These are phyloP conservation scores for Candida sojae DNA, from an alignment of 1,139 yeast genomes.

Conservation along the genomic window DNA sequence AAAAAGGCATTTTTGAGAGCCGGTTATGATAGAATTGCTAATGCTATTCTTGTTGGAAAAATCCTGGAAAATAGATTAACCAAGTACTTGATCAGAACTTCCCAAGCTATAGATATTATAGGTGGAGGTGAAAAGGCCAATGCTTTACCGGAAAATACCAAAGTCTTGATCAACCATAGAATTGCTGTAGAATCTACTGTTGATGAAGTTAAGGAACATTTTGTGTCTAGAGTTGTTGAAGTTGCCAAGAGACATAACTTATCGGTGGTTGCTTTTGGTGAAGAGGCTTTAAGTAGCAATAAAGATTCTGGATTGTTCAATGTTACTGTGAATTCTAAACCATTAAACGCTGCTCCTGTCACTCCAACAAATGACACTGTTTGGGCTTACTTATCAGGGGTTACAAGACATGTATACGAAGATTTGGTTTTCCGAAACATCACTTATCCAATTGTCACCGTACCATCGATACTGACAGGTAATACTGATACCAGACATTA, in stretches of 20 bases:
- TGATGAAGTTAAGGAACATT: constrained; percentile 24
- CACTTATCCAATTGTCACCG: constrained; percentile 47
- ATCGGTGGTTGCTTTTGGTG: constrained; percentile 24
- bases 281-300: constrained; percentile 19
- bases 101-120: constrained; percentile 40
- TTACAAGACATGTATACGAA: constrained; percentile 46
- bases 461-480: constrained; percentile 74
- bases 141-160: constrained; percentile 42
- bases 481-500: constrained; percentile 84
- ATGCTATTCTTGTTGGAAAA: constrained; percentile 24
- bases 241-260: constrained; percentile 33
- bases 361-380: constrained; percentile 40
- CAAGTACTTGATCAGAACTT: constrained; percentile 34
- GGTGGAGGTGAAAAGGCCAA: constrained; percentile 42
- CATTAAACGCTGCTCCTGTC: constrained; percentile 37
- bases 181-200: constrained; percentile 27
- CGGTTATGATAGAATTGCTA: constrained; percentile 34
- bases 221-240: constrained; percentile 20
- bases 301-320: constrained; percentile 25
- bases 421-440: constrained; percentile 38
- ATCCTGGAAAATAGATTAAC: constrained; percentile 19
- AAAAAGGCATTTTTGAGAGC: constrained; percentile 35
- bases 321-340: constrained; percentile 18
- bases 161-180: constrained; percentile 35
- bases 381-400: constrained; percentile 46